Base-by-base conservation (phyloP, 2,329 filamentous ascomycete genomes). In the Fusarium redolens region DNA sequence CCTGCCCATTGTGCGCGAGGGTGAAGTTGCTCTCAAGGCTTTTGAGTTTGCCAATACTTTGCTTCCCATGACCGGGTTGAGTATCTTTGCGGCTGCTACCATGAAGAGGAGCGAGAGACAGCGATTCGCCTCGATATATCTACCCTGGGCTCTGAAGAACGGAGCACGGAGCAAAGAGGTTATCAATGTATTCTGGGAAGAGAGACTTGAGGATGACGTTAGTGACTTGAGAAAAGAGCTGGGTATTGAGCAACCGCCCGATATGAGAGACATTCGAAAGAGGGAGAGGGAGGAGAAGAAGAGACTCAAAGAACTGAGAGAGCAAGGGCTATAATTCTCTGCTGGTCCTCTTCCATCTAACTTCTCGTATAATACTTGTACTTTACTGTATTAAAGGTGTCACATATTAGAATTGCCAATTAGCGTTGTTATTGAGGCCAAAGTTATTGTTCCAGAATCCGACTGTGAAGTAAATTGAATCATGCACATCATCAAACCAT, bases 101-200 rank as follows among this genome's bases (percentile, higher is more conserved):
- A 87, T 97, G 77, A 97, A 97, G 83, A 83, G 92, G 22, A 91
- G 92, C 9, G 96, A 98, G 84, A 89, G 96, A 78, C 85, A 87
- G 66, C 85, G 92, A 63, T 96, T 98, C 78, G 92, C 88, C 78
- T 82, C 84, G 9, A 91, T 90, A 2, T 97, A 98, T 82, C 84
- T 96, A 58, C 96, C 96, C 2, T 99, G 96, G 96, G 96, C 96
- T 40, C 82, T 98, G 48, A 85, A 89, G 60, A 98, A 97, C 81
- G 96, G 96, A 18, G 81, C 94, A 72, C 84, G 88, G 61, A 88
- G 91, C 52, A 90, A 92, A 77, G 93, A 97, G 79, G 86, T 98
- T 38, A 95, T 99, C 74, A 98, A 98, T 81, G 92, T 99, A 3
- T 99, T 97, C 80, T 99, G 96, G 96, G 96, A 99, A 83, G 94